A percentile compares a stretch with the other conserved stretches of the same genome.
Evolutionary conservation across 805 yeast genomes (phyloP).

Genomic region (Candida multigemmis): DNA sequence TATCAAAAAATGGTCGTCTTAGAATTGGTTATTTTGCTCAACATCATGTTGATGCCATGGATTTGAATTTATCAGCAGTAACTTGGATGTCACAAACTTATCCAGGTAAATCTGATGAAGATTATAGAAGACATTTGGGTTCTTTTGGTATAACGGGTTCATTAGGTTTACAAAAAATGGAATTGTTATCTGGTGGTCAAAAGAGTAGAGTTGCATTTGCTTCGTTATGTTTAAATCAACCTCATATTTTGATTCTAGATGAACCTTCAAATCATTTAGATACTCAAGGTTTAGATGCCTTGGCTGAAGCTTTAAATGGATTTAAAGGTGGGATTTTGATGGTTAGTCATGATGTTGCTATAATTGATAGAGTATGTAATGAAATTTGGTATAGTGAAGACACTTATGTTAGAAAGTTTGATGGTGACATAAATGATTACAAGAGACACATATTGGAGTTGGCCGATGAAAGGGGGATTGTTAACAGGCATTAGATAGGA

Average conservation of each 20-base stretch:
- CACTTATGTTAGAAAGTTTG: slow-evolving; percentile 68
- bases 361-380: slow-evolving; percentile 80
- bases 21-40: slow-evolving; percentile 97
- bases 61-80: slow-evolving; percentile 73
- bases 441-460: slow-evolving; percentile 74
- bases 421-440: slow-evolving; percentile 80
- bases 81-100: slow-evolving; percentile 84
- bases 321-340: slow-evolving; percentile 94
- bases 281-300: slow-evolving; percentile 95
- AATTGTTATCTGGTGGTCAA: slow-evolving; percentile 91
- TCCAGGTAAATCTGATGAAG: slow-evolving; percentile 95
- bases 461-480: slow-evolving; percentile 85
- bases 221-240: slow-evolving; percentile 79
- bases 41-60: slow-evolving; percentile 98
- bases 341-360: slow-evolving; percentile 96
- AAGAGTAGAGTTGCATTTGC: slow-evolving; percentile 98
- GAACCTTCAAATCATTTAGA: slow-evolving; percentile 99
- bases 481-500: slow-evolving; percentile 58
- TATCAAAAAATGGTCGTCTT: slow-evolving; percentile 73
- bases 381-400: slow-evolving; percentile 95
- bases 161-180: slow-evolving; percentile 85
- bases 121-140: slow-evolving; percentile 92
- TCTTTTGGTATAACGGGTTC: slow-evolving; percentile 96
- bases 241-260: slow-evolving; percentile 87
- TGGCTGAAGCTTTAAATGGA: slow-evolving; percentile 76